phyloP scores from a whole-genome alignment of 2,329 filamentous ascomycete genomes.

The Nothophoma quercina region DNA sequence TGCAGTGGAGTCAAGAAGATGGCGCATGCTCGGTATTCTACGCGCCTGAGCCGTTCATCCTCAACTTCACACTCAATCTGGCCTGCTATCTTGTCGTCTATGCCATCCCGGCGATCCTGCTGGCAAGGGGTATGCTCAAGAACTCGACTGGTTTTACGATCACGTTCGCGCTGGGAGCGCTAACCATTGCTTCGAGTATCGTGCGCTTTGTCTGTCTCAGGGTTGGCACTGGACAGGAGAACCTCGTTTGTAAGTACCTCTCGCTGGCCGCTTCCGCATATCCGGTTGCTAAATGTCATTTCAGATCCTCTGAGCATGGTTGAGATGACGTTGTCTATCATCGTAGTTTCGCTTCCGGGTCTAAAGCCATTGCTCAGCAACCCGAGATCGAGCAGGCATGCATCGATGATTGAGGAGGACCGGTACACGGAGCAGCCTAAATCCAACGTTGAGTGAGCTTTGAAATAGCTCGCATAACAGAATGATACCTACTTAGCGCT shows the following conservation, averaged over 20 bases:
- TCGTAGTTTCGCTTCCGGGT: conserved; percentile 30
- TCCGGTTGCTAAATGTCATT: not conserved
- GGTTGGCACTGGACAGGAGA: conserved; percentile 31
- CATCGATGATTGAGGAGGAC: not conserved
- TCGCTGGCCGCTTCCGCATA: not conserved
- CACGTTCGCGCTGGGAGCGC: conserved; percentile 26
- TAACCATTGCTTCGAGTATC: conserved; percentile 29
- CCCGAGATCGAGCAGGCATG: not conserved
- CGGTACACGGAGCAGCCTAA: conserved; percentile 1
- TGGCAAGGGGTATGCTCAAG: conserved; percentile 20
- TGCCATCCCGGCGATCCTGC: conserved; percentile 21
- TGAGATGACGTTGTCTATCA: conserved; percentile 33
- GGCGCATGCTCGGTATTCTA: conserved; percentile 34
- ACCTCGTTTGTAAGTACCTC: conserved; percentile 35
- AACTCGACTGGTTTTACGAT: conserved; percentile 22
- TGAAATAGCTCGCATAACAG: too few species aligned
- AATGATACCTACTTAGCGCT: too few species aligned
- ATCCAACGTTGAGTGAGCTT: too few species aligned
- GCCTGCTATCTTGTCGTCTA: conserved; percentile 32
- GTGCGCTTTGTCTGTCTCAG: conserved; percentile 29
- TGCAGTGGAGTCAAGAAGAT: conserved; percentile 33
- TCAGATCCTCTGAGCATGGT: conserved; percentile 32
- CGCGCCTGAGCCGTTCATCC: conserved; percentile 32
- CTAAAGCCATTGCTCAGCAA: conserved; percentile 24
- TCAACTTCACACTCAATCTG: conserved; percentile 35